phyloP scores from a whole-genome alignment of 345 rosid species.

The rapeseed (Brassica napus) region DNA sequence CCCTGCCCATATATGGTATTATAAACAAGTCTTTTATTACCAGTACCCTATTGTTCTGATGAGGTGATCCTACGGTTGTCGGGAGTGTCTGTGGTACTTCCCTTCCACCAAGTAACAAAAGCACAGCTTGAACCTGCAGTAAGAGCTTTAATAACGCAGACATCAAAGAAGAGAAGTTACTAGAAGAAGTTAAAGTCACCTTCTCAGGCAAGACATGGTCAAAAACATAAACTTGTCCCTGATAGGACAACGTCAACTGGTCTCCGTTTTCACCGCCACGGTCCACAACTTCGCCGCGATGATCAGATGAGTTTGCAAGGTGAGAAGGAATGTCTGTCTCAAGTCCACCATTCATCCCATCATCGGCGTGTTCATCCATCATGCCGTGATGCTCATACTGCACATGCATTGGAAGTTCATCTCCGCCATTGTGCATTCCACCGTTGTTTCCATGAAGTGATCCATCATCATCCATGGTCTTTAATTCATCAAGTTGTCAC shows the following conservation, averaged over 20 bases:
- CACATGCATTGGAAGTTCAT: constrained; percentile 40
- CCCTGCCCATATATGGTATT: background rate
- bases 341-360: constrained; percentile 41
- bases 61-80: constrained; percentile 38
- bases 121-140: constrained; percentile 67
- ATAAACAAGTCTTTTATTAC: constrained; percentile 9
- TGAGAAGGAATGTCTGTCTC: constrained; percentile 57
- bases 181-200: constrained; percentile 39
- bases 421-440: constrained; percentile 45
- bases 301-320: constrained; percentile 50
- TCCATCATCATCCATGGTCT: constrained; percentile 51
- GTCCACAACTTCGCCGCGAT: constrained; percentile 43
- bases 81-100: constrained; percentile 54
- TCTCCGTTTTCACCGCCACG: constrained; percentile 50
- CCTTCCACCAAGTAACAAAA: constrained; percentile 57
- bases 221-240: constrained; percentile 78
- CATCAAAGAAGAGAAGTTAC: constrained; percentile 1
- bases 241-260: constrained; percentile 70
- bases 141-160: background rate
- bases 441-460: constrained; percentile 41
- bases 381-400: constrained; percentile 49
- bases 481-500: constrained; percentile 15
- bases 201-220: constrained; percentile 65
- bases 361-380: constrained; percentile 48
- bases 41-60: constrained; percentile 49